Percentiles rank a stretch among this genome's conserved stretches.
Evolutionary conservation across 768 basidiomycete genomes (phyloP).

Genomic region (Mycena leptocephala): DNA sequence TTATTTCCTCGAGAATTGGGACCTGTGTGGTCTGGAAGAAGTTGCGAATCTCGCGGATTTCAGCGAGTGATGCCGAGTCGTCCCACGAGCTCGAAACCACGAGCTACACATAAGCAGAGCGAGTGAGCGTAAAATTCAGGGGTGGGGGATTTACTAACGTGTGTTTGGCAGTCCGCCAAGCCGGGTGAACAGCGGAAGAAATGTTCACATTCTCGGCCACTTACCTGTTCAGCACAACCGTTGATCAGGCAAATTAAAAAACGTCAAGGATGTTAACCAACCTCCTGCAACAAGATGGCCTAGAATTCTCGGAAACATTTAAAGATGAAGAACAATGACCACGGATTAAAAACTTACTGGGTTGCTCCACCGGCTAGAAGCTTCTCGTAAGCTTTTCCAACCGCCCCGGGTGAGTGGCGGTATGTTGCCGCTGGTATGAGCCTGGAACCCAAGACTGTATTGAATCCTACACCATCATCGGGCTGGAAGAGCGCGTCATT

Average conservation of each 20-base stretch:
- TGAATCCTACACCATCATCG: slow-evolving; percentile 32
- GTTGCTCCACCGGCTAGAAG: slow-evolving; percentile 36
- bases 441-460: slow-evolving; percentile 35
- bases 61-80: too few species aligned
- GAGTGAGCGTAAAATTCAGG: not conserved
- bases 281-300: slow-evolving; percentile 41
- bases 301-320: slow-evolving; percentile 27
- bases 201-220: slow-evolving; percentile 52
- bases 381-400: slow-evolving; percentile 41
- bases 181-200: slow-evolving; percentile 45
- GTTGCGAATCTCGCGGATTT: slow-evolving; percentile 37
- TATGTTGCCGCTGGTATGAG: slow-evolving; percentile 36
- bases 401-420: slow-evolving; percentile 19
- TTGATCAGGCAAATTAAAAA: not conserved
- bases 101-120: slow-evolving; percentile 24
- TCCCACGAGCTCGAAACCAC: slow-evolving; percentile 33
- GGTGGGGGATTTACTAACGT: slow-evolving; percentile 40
- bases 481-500: slow-evolving; percentile 32
- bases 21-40: slow-evolving; percentile 42
- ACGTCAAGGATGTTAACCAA: slow-evolving; percentile 18
- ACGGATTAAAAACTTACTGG: not conserved
- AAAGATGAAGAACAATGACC: not conserved
- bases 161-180: slow-evolving; percentile 55
- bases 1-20: slow-evolving; percentile 44
- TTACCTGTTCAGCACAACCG: not conserved